phyloP scores from a whole-genome alignment of 768 basidiomycete species.

The Gautieria morchelliformis region DNA sequence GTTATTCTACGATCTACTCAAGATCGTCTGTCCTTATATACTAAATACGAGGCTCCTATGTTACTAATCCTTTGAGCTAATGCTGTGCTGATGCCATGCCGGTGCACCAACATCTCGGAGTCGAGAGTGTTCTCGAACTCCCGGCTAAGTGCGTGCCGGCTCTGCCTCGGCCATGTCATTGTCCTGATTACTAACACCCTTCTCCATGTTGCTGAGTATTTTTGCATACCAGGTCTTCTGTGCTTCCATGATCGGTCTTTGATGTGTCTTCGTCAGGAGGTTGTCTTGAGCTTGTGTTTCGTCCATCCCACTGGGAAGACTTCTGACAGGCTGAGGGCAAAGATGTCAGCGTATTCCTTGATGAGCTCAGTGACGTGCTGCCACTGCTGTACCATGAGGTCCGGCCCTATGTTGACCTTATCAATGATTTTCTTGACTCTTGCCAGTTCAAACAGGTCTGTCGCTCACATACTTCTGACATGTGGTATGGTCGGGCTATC shows the following conservation, averaged over 20 bases:
- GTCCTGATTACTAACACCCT: no score
- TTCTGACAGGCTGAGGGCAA: constrained; percentile 30
- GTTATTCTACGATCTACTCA: no score
- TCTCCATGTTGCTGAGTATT: constrained; percentile 26
- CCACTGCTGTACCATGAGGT: constrained; percentile 21
- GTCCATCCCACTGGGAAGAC: constrained; percentile 24
- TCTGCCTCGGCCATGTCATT: no score
- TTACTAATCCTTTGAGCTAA: no score
- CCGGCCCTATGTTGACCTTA: constrained; percentile 18
- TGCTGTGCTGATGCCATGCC: no score
- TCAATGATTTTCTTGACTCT: constrained; percentile 14
- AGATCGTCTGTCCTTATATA: no score
- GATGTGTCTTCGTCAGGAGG: constrained; percentile 25
- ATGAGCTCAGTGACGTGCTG: constrained; percentile 17
- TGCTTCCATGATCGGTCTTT: constrained; percentile 16
- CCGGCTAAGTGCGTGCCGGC: no score
- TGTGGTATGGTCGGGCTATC: constrained; percentile 10
- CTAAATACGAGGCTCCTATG: no score
- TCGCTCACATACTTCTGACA: no score
- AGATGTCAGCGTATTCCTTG: constrained; percentile 28
- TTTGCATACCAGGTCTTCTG: constrained; percentile 23
- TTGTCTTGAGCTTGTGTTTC: constrained; percentile 22
- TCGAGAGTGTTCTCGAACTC: no score
- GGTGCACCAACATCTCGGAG: no score
- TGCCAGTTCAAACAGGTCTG: no score